Conservation (phyloP, 805 yeast genomes). For the Trichomonascus vanleenenianus region DNA sequence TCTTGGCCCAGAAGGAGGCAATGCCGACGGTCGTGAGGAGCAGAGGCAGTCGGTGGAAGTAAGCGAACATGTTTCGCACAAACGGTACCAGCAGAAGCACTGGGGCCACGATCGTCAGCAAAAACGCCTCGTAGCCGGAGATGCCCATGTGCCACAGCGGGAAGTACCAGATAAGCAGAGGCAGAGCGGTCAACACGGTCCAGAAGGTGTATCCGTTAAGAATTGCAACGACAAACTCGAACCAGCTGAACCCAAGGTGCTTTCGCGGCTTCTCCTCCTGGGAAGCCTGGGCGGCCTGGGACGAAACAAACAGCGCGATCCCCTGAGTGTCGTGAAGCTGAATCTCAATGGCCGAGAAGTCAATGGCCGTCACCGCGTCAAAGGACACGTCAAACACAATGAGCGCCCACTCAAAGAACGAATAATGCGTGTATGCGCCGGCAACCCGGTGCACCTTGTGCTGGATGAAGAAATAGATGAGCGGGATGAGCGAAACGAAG, state of each 20-base stretch:
- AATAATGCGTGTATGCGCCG: constrained; percentile 95
- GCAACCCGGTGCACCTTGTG: constrained; percentile 81
- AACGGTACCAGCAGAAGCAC: constrained; percentile 42
- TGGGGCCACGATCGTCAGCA: constrained; percentile 53
- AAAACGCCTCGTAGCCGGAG: constrained; percentile 81
- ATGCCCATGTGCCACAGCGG: constrained; percentile 98
- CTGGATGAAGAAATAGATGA: constrained; percentile 82
- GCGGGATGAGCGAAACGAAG: constrained; percentile 68
- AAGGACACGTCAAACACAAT: constrained; percentile 77
- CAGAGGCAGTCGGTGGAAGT: constrained; percentile 48
- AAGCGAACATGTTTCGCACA: constrained; percentile 33
- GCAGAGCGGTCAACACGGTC: constrained; percentile 74
- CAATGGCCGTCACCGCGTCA: constrained; percentile 70
- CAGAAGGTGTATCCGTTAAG: constrained; percentile 74
- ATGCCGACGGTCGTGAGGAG: constrained; percentile 54
- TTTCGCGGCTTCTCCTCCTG: constrained; percentile 13
- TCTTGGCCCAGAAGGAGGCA: constrained; percentile 61
- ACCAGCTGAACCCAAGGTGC: constrained; percentile 21
- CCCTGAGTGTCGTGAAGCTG: constrained; percentile 26
- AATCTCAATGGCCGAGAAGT: constrained; percentile 58
- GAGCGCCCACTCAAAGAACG: constrained; percentile 90
- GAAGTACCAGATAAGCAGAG: constrained; percentile 90
- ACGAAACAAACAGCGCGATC: constrained; percentile 12
- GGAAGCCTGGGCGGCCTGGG: constrained; percentile 6
- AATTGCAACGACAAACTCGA: constrained; percentile 28